A percentile compares a stretch with the other conserved stretches of the same genome.
Evolutionary conservation across 768 basidiomycete genomes (phyloP).

Genomic region (Strobilomyces dryophilus): DNA sequence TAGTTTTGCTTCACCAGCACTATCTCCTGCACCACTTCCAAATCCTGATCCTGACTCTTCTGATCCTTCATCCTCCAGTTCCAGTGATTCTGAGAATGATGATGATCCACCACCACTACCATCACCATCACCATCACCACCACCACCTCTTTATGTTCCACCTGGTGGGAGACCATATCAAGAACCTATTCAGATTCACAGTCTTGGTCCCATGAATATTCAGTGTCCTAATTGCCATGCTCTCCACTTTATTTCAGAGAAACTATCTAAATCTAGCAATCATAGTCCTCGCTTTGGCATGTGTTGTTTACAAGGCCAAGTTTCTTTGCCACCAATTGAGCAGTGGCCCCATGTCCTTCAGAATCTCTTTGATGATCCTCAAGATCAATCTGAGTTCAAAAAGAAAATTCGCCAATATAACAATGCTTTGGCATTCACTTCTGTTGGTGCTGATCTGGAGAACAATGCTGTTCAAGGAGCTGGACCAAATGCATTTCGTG

Average conservation of each 20-base stretch:
- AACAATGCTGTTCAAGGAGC: slow-evolving; percentile 17
- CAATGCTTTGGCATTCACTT: slow-evolving; percentile 8
- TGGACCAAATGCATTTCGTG: slow-evolving; percentile 5
- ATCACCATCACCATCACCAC: not conserved
- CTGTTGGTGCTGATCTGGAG: not conserved
- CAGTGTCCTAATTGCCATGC: slow-evolving; percentile 17
- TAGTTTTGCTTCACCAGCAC: too few species aligned
- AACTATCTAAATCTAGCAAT: not conserved
- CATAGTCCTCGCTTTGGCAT: slow-evolving; percentile 16
- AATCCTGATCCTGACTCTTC: not conserved
- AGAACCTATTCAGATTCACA: slow-evolving; percentile 8
- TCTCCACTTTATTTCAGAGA: slow-evolving; percentile 14
- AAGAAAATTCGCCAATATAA: slow-evolving; percentile 40
- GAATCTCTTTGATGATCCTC: slow-evolving; percentile 11
- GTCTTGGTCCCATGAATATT: slow-evolving; percentile 3
- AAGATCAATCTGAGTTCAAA: slow-evolving; percentile 19
- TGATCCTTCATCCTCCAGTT: not conserved
- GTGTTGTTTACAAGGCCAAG: slow-evolving; percentile 28
- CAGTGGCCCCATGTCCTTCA: slow-evolving; percentile 15
- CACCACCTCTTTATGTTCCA: not conserved
- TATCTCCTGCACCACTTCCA: not conserved
- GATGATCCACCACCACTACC: not conserved
- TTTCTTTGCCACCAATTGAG: slow-evolving; percentile 19
- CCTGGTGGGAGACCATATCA: slow-evolving; percentile 6
- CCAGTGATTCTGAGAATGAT: not conserved